Evolutionary conservation across 1,284 basidiomycete genomes (phyloP).

Genomic region (Microstroma glucosiphilum): DNA sequence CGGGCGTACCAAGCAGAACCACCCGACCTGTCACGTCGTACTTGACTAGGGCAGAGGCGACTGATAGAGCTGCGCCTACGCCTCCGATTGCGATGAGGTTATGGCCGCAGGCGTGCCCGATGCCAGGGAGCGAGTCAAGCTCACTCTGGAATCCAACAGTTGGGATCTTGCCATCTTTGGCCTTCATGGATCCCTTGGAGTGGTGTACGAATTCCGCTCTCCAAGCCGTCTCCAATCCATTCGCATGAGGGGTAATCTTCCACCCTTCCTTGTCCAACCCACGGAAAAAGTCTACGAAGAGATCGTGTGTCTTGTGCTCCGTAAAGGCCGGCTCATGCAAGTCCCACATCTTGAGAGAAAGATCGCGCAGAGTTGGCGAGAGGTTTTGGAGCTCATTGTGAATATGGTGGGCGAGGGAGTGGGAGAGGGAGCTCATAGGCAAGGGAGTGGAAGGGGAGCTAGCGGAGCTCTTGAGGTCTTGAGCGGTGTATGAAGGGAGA

Average conservation of each 20-base stretch:
- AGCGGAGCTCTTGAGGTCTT: neutral
- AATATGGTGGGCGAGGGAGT: conserved; percentile 18
- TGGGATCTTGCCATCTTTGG: conserved; percentile 13
- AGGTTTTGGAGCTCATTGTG: conserved; percentile 28
- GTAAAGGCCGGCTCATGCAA: conserved; percentile 48
- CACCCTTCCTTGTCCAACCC: conserved; percentile 23
- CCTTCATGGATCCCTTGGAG: conserved; percentile 18
- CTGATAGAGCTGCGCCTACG: conserved; percentile 66
- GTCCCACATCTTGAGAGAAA: conserved; percentile 48
- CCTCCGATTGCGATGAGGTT: conserved; percentile 78
- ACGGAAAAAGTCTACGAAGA: conserved; percentile 33
- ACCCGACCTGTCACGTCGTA: conserved; percentile 66
- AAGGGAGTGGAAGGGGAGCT: neutral
- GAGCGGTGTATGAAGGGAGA: neutral
- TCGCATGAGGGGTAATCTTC: conserved; percentile 44
- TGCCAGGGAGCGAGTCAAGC: conserved; percentile 57
- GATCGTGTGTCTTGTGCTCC: conserved; percentile 37
- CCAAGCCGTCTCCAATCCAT: conserved; percentile 62
- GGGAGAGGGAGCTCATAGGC: neutral
- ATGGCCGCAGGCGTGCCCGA: conserved; percentile 64
- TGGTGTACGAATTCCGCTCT: conserved; percentile 60
- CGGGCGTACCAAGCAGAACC: conserved; percentile 77
- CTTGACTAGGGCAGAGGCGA: conserved; percentile 62
- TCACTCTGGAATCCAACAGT: conserved; percentile 60
- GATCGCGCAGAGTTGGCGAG: conserved; percentile 38